A percentile compares a stretch with the other conserved stretches of the same genome.
Evolutionary conservation across 2,329 filamentous ascomycete species (phyloP).

Genomic region (Beauveria bassiana): DNA sequence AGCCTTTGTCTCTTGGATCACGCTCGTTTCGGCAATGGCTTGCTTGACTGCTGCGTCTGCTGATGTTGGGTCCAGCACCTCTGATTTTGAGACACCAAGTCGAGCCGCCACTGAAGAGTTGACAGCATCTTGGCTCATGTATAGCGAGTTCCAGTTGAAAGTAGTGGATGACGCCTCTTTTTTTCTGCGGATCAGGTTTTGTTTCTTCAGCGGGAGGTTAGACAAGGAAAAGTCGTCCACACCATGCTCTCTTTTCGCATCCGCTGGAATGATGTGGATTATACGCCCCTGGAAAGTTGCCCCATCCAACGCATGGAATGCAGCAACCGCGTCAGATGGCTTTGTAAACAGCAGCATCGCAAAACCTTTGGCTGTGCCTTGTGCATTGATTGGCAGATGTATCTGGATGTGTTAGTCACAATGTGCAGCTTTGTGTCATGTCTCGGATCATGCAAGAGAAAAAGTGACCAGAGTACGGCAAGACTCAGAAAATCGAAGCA

Average conservation of each 20-base stretch:
- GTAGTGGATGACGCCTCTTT: slow-evolving; percentile 66
- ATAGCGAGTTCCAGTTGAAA: slow-evolving; percentile 99
- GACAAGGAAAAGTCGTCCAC: slow-evolving; percentile 85
- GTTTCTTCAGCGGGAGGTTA: slow-evolving; percentile 88
- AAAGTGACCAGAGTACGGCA: slow-evolving; percentile 21
- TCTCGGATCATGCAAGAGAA: slow-evolving; percentile 16
- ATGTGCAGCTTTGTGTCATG: neutral
- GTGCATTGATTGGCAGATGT: slow-evolving; percentile 70
- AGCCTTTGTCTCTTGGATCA: slow-evolving; percentile 92
- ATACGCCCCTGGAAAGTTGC: slow-evolving; percentile 87
- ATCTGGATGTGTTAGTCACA: slow-evolving; percentile 51
- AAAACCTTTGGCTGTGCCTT: slow-evolving; percentile 78
- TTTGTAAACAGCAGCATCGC: slow-evolving; percentile 76
- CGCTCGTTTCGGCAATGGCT: slow-evolving; percentile 89
- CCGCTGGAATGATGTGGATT: slow-evolving; percentile 80
- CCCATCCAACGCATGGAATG: slow-evolving; percentile 73
- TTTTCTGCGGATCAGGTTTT: slow-evolving; percentile 82
- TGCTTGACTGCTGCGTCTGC: slow-evolving; percentile 93
- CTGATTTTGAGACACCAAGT: slow-evolving; percentile 82
- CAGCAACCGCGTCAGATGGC: slow-evolving; percentile 64
- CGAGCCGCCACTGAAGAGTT: slow-evolving; percentile 82
- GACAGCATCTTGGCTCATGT: slow-evolving; percentile 94
- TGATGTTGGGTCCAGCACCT: slow-evolving; percentile 90
- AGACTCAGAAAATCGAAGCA: slow-evolving; percentile 79
- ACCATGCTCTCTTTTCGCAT: slow-evolving; percentile 71